Conservation (phyloP, 768 basidiomycete genomes). For the Boletus patriciae region DNA sequence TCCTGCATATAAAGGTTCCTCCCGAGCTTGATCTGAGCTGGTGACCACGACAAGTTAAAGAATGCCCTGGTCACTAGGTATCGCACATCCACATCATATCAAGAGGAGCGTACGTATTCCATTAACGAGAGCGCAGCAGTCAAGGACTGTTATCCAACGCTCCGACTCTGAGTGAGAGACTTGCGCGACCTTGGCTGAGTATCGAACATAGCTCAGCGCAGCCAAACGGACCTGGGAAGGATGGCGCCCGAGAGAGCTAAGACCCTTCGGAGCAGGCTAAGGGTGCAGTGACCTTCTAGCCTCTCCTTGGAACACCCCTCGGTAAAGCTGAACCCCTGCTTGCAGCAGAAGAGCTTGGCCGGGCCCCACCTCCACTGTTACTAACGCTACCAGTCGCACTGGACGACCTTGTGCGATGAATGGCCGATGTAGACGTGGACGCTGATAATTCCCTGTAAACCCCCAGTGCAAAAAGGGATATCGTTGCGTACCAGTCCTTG, state of each 20-base stretch:
- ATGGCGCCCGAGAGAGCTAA: background rate
- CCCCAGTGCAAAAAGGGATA: background rate
- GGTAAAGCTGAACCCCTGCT: conserved; percentile 27
- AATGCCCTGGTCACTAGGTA: background rate
- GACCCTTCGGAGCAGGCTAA: background rate
- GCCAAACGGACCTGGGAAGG: background rate
- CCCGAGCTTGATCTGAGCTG: background rate
- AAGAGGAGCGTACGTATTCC: conserved; percentile 2
- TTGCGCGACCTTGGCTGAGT: background rate
- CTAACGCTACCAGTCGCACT: conserved; percentile 29
- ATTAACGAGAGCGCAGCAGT: conserved; percentile 1
- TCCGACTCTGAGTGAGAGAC: background rate
- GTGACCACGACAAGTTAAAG: background rate
- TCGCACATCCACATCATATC: conserved; percentile 6
- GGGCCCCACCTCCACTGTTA: conserved; percentile 16
- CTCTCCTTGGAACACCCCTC: conserved; percentile 27
- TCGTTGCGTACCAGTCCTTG: conserved; percentile 38
- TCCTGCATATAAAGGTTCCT: too few species aligned
- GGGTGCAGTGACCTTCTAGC: conserved; percentile 9
- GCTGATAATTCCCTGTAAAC: conserved; percentile 14
- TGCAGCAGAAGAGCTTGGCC: conserved; percentile 25
- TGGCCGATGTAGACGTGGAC: conserved; percentile 11
- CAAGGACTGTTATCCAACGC: background rate
- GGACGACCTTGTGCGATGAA: conserved; percentile 25
- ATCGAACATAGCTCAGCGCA: background rate